Base-by-base conservation (phyloP, 2,329 filamentous ascomycete species). In the Colletotrichum endophyticum region DNA sequence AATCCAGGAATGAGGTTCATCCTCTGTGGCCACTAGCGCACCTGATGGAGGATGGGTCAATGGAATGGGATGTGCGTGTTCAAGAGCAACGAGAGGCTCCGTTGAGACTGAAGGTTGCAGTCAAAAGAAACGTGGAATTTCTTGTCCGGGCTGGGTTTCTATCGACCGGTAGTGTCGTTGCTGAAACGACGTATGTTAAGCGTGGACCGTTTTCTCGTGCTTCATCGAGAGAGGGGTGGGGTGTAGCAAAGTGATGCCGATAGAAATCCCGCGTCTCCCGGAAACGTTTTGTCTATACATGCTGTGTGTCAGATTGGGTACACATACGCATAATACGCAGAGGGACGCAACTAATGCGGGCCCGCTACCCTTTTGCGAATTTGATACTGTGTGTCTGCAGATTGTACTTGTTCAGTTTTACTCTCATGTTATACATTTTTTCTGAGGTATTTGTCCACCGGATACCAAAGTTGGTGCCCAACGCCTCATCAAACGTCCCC, bases 21-120 rank as follows among this genome's bases (percentile, higher is more conserved):
- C 69, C 73, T 4, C 34, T 75, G 3, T 75, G 73, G 73, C 73
- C 73, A 4, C n/a, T 75, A 6, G 69, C 73, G 12, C 73, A 75
- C 27, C 2, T 75, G 3, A 62, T 75, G 5, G 69, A 75, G 6
- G 53, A 66, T 6, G 61, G 28, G 12, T 61, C 61, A 7, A 56
- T 73, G 69, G n/a, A 32, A 13, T 72, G 69, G 62, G 34, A 53
- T 7, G 11, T 36, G 7, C 8, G n/a, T 8, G 16, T 28, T 15
- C 8, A 27, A 3, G 25, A 30, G 8, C 30, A 8, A 5, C 13
- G 22, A 12, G 57, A 70, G 3, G 36, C 68, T 1, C 34, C 62
- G 1, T 3, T 75, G 16, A 61, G 25, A 5, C 73, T 75, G 34
- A 75, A 67, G 15, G 53, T 75, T 16, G 73, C 73, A 3, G 22